phyloP scores from a whole-genome alignment of 2,329 filamentous ascomycete genomes.

The Ophiostoma populinum region DNA sequence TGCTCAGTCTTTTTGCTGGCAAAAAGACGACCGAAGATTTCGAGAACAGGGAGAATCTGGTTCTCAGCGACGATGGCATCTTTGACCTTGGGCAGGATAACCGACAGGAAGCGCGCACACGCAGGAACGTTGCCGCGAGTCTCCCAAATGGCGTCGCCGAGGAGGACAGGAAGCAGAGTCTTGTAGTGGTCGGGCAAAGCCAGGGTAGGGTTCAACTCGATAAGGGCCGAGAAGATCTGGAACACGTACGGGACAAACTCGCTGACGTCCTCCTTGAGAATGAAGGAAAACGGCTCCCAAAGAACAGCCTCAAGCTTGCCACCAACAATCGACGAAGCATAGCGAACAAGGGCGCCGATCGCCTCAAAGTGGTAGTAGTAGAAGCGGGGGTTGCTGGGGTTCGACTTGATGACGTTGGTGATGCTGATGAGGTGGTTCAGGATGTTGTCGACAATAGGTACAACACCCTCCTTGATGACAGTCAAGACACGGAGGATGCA shows the following conservation, averaged over 20 bases:
- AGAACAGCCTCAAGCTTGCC: conserved; percentile 63
- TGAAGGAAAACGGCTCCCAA: conserved; percentile 66
- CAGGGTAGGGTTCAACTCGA: conserved; percentile 71
- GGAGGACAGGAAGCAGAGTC: conserved; percentile 57
- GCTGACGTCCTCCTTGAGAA: conserved; percentile 63
- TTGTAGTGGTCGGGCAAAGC: conserved; percentile 68
- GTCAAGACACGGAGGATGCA: conserved; percentile 97
- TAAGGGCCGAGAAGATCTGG: conserved; percentile 78
- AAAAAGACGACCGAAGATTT: conserved; percentile 86
- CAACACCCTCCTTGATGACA: conserved; percentile 70
- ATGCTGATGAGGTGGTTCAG: conserved; percentile 74
- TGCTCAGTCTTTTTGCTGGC: conserved; percentile 67
- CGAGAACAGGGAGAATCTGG: conserved; percentile 75
- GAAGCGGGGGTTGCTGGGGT: conserved; percentile 93
- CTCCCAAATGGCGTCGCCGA: conserved; percentile 77
- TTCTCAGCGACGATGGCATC: conserved; percentile 58
- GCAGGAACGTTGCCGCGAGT: conserved; percentile 85
- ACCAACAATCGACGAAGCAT: conserved; percentile 47
- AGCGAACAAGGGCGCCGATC: conserved; percentile 69
- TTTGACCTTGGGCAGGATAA: conserved; percentile 64
- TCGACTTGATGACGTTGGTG: conserved; percentile 78
- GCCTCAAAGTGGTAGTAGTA: conserved; percentile 98
- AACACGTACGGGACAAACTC: conserved; percentile 96
- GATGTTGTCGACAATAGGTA: conserved; percentile 59
- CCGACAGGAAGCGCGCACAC: conserved; percentile 65